phyloP scores from a whole-genome alignment of 805 yeast species.

The Trichomonascus vanleenenianus region DNA sequence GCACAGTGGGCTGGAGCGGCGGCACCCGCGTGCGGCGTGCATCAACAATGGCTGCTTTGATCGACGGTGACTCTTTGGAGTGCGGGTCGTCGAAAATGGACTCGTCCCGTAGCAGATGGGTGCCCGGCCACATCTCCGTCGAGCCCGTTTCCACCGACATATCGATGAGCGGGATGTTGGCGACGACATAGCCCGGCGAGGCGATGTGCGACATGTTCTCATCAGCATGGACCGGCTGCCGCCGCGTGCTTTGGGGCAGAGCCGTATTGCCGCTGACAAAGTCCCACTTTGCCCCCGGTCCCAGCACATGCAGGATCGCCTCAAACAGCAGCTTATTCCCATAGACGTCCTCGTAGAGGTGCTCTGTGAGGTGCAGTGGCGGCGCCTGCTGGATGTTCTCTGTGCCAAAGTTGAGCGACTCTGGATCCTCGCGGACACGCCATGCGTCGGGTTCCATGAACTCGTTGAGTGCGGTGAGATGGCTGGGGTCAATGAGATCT shows the following conservation, averaged over 20 bases:
- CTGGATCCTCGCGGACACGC: constrained; percentile 1
- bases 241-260: constrained; percentile 5
- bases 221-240: constrained; percentile 18
- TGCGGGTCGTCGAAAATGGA: constrained; percentile 2
- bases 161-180: constrained; percentile 13
- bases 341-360: constrained; percentile 9
- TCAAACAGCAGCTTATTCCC: constrained; percentile 12
- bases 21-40: constrained; percentile 10
- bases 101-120: constrained; percentile 10
- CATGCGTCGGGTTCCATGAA: constrained; percentile 11
- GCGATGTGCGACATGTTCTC: constrained; percentile 2
- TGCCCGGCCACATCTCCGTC: constrained; percentile 19
- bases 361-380: constrained; percentile 9
- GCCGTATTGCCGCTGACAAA: constrained; percentile 14
- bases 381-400: constrained; percentile 16
- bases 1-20: constrained; percentile 13
- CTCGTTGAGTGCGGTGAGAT: constrained; percentile 11
- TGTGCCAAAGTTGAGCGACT: constrained; percentile 12
- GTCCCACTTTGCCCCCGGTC: constrained; percentile 12
- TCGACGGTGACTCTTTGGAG: not conserved
- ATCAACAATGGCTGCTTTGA: constrained; percentile 9
- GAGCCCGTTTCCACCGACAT: constrained; percentile 12
- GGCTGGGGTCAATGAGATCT: constrained; percentile 10
- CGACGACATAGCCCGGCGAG: constrained; percentile 11
- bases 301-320: constrained; percentile 10